Conservation (phyloP, 106 monocot genomes). For the Dendrobium nobile region DNA sequence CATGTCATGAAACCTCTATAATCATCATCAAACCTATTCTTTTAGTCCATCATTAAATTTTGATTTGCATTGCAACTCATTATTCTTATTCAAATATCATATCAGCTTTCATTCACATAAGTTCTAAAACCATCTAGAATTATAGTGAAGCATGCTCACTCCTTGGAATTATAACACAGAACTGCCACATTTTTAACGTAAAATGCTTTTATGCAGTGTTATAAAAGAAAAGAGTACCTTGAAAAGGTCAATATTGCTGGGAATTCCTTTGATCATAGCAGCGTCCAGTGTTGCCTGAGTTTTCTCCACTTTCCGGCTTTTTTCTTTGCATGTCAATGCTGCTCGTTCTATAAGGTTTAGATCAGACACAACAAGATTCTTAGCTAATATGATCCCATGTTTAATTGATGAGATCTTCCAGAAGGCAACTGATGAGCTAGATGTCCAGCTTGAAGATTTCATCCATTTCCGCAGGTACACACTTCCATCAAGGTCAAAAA, state of each 20-base stretch:
- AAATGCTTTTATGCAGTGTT: not conserved
- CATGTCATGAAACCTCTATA: not conserved
- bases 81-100: too few species aligned
- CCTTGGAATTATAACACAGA: not conserved
- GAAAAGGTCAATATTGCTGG: conserved; percentile 98
- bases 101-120: not conserved
- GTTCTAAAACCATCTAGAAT: not conserved
- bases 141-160: not conserved
- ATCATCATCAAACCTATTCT: not conserved
- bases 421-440: conserved; percentile 55
- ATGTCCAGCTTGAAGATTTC: conserved; percentile 72
- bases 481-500: conserved; percentile 86
- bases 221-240: conserved; percentile 47
- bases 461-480: conserved; percentile 87
- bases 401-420: conserved; percentile 63
- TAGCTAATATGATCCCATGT: conserved; percentile 66
- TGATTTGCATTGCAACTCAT: too few species aligned
- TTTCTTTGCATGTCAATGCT: conserved; percentile 68
- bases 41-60: not conserved
- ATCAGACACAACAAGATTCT: conserved; percentile 79
- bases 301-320: conserved; percentile 65
- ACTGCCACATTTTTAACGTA: not conserved
- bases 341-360: conserved; percentile 70
- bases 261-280: conserved; percentile 93
- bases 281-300: conserved; percentile 93